Conservation (phyloP, 1,284 basidiomycete genomes). For the Cryptococcus sp. region DNA sequence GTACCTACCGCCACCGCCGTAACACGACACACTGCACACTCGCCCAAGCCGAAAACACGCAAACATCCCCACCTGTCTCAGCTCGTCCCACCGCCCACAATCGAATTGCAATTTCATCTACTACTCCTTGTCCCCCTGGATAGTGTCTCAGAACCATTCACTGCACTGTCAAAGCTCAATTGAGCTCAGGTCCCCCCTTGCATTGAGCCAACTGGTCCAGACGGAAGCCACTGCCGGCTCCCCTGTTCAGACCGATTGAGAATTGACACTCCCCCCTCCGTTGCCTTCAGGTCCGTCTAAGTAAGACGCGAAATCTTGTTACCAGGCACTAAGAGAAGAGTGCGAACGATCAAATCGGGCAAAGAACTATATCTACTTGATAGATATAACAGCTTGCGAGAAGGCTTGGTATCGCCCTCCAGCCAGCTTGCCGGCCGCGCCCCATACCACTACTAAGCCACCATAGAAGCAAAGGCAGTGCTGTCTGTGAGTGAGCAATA, state of each 20-base stretch:
- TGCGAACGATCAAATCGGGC: neutral
- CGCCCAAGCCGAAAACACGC: too few species aligned
- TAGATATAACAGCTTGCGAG: neutral
- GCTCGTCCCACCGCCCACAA: neutral
- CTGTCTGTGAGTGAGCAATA: neutral
- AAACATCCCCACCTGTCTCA: neutral
- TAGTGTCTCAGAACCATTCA: neutral
- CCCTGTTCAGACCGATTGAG: neutral
- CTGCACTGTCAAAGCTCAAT: too few species aligned
- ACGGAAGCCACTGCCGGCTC: neutral
- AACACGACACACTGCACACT: too few species aligned
- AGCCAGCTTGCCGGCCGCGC: neutral
- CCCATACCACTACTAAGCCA: neutral
- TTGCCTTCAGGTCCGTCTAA: too few species aligned
- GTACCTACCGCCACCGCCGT: neutral
- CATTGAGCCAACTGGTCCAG: neutral
- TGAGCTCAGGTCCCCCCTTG: too few species aligned
- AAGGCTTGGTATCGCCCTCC: constrained; percentile 1
- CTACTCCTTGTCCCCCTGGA: neutral
- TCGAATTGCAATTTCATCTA: neutral
- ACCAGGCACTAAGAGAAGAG: neutral
- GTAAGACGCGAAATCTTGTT: too few species aligned
- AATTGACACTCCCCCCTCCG: neutral
- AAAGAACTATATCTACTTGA: neutral
- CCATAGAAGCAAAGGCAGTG: too few species aligned